phyloP scores from a whole-genome alignment of 345 rosid genomes.

The Syzygium aqueum region DNA sequence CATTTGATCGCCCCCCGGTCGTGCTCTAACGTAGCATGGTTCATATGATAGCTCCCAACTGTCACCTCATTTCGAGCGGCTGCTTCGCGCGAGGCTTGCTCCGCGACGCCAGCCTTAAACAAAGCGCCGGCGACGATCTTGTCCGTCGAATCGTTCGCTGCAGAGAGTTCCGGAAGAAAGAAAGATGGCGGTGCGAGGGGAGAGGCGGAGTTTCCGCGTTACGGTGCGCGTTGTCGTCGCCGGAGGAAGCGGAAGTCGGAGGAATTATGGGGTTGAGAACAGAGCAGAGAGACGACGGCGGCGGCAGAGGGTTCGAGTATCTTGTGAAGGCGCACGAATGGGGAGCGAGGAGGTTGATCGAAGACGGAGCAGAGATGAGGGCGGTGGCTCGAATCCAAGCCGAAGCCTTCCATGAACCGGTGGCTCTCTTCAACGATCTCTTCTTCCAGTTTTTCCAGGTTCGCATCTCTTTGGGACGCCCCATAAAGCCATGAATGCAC shows the following conservation, averaged over 20 bases:
- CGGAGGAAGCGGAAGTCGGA: not conserved
- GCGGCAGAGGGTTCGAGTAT: constrained; percentile 9
- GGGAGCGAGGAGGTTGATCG: constrained; percentile 53
- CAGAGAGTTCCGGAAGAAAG: not conserved
- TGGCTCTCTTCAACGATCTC: constrained; percentile 48
- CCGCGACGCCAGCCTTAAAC: not conserved
- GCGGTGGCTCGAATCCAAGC: constrained; percentile 65
- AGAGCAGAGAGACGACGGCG: not conserved
- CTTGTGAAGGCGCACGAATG: constrained; percentile 58
- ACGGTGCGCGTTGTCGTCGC: not conserved
- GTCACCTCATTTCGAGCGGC: not conserved
- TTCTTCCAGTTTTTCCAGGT: constrained; percentile 78
- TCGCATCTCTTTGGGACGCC: not conserved
- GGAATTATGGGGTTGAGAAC: not conserved
- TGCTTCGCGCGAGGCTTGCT: not conserved
- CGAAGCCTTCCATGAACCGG: constrained; percentile 71
- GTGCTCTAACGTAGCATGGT: not conserved
- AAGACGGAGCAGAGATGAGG: constrained; percentile 39
- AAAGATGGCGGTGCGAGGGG: not conserved
- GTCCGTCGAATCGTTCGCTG: not conserved
- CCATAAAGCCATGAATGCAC: not conserved
- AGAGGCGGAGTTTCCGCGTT: not conserved
- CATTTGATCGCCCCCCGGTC: not conserved
- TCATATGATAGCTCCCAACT: not conserved
- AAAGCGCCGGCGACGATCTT: not conserved